Percentiles rank a stretch among this genome's conserved stretches.
These are phyloP conservation scores for Alternaria sp. DNA, from an alignment of 2,329 filamentous ascomycete species.

Conservation along the genomic window DNA sequence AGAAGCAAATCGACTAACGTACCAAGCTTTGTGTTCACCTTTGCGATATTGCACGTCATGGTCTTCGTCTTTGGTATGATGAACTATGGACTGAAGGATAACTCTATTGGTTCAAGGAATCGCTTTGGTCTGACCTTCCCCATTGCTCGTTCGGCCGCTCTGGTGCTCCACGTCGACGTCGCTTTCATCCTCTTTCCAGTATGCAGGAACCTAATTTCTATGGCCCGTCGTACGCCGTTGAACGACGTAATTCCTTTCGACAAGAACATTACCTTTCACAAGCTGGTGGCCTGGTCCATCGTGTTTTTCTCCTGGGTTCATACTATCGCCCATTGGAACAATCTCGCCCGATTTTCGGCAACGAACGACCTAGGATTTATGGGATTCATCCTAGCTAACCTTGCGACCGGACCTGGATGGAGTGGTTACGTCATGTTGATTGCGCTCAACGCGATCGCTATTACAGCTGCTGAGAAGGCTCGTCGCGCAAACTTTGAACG, in stretches of 20 bases:
- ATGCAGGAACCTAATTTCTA: constrained; percentile 83
- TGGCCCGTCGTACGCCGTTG: constrained; percentile 79
- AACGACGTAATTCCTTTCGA: constrained; percentile 90
- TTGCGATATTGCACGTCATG: constrained; percentile 76
- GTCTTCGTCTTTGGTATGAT: constrained; percentile 83
- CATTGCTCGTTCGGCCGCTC: constrained; percentile 77
- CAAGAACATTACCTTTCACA: constrained; percentile 91
- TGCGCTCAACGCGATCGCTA: constrained; percentile 78
- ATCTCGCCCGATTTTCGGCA: constrained; percentile 78
- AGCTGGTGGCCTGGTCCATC: constrained; percentile 84
- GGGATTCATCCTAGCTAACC: constrained; percentile 79
- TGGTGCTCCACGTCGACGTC: constrained; percentile 83
- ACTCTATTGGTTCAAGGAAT: constrained; percentile 69
- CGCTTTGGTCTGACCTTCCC: constrained; percentile 80
- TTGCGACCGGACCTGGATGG: constrained; percentile 83
- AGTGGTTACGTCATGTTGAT: constrained; percentile 86
- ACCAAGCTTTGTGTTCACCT: constrained; percentile 76
- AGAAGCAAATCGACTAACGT: constrained; percentile 37
- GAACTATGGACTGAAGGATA: constrained; percentile 81
- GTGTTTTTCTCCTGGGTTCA: constrained; percentile 90
- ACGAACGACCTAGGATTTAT: constrained; percentile 80
- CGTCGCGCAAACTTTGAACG: constrained; percentile 85
- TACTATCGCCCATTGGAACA: constrained; percentile 87
- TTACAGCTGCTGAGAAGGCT: constrained; percentile 80
- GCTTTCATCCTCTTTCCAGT: constrained; percentile 82